Evolutionary conservation across 2,329 filamentous ascomycete genomes (phyloP).

Genomic region (Cladophialophora exuberans): DNA sequence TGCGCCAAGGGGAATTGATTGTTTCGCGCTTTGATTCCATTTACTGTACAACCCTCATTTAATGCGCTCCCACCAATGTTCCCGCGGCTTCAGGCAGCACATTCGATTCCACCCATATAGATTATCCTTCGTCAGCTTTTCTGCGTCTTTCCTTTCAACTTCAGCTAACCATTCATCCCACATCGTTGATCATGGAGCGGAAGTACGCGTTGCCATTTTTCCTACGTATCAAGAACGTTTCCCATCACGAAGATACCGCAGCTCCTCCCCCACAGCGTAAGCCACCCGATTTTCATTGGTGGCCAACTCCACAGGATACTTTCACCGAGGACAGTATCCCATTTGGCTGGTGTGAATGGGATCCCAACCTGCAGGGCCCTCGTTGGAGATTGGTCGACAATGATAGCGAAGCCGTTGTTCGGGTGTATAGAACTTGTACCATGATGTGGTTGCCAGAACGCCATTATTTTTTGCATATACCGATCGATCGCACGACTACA

Average conservation of each 20-base stretch:
- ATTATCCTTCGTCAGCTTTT: neutral
- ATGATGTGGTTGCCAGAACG: constrained; percentile 23
- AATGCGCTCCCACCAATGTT: no score
- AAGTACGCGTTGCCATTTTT: constrained; percentile 2
- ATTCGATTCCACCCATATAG: no score
- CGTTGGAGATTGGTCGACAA: constrained; percentile 11
- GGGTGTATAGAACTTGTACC: constrained; percentile 2
- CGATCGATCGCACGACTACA: constrained; percentile 10
- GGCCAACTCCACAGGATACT: neutral
- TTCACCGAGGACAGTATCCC: neutral
- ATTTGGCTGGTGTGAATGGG: no score
- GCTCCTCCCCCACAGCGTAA: neutral
- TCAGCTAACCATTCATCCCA: neutral
- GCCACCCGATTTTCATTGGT: constrained; percentile 11
- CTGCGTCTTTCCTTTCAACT: neutral
- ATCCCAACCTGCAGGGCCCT: no score
- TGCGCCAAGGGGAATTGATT: constrained; percentile 4
- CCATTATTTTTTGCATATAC: constrained; percentile 16
- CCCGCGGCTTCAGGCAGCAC: no score
- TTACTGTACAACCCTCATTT: no score
- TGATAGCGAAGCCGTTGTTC: neutral
- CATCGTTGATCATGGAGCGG: neutral
- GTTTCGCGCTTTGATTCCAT: neutral
- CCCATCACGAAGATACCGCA: neutral
- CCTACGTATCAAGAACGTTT: constrained; percentile 10